Conservation (phyloP, 495 filamentous ascomycete genomes). For the Chaetomium fimeti region DNA sequence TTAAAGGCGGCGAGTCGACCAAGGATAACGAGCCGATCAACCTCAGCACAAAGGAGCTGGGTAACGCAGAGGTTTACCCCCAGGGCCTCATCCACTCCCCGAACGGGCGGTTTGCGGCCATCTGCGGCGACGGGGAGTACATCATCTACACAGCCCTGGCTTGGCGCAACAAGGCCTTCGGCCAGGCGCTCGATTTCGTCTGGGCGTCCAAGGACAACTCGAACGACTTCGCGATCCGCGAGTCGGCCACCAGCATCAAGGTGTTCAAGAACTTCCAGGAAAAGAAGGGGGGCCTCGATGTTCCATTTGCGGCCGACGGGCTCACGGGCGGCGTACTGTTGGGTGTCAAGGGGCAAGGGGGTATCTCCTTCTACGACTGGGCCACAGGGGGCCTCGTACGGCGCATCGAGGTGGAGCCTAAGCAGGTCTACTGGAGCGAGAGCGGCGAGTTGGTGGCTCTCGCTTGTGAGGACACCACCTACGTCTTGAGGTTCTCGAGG, state of each 20-base stretch:
- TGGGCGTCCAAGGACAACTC: constrained; percentile 98
- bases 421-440: constrained; percentile 94
- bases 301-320: constrained; percentile 94
- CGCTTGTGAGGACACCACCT: constrained; percentile 93
- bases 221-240: constrained; percentile 96
- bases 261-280: constrained; percentile 98
- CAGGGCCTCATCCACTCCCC: constrained; percentile 93
- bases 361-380: constrained; percentile 97
- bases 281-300: constrained; percentile 81
- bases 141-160: constrained; percentile 98
- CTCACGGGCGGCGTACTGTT: constrained; percentile 87
- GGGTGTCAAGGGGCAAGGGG: constrained; percentile 90
- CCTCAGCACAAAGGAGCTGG: constrained; percentile 88
- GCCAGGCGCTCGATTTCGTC: constrained; percentile 89
- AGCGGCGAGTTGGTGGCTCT: constrained; percentile 89
- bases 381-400: constrained; percentile 82
- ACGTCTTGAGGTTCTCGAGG: constrained; percentile 84
- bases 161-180: constrained; percentile 97
- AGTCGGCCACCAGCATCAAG: constrained; percentile 89
- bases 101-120: constrained; percentile 94
- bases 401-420: constrained; percentile 93
- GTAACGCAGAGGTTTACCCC: constrained; percentile 94
- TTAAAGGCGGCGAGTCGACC: constrained; percentile 82
- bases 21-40: constrained; percentile 87
- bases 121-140: constrained; percentile 96